Evolutionary conservation across 2,329 filamentous ascomycete genomes (phyloP).

Genomic region (Trichoderma pleuroti): DNA sequence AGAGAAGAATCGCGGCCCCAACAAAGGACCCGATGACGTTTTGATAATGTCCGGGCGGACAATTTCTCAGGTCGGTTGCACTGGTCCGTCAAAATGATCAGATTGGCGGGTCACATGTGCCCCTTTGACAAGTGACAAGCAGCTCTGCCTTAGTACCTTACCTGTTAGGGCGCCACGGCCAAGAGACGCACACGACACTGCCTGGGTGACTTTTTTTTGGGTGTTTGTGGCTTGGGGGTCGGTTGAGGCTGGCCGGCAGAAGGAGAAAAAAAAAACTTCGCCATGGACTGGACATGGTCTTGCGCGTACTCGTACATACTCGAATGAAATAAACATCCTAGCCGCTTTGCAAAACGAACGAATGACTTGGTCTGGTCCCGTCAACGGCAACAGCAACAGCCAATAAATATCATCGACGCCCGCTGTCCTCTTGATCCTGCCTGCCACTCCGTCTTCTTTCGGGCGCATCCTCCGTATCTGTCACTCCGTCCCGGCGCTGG

Average conservation of each 20-base stretch:
- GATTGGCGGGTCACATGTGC: conserved; percentile 19
- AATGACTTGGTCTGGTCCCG: not conserved
- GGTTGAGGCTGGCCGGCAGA: not conserved
- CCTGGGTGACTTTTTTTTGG: conserved; percentile 1
- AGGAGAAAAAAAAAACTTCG: conserved; percentile 2
- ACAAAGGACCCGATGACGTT: conserved; percentile 15
- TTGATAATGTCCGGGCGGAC: not conserved
- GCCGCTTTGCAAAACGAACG: not conserved
- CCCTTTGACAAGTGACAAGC: conserved; percentile 9
- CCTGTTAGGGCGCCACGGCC: conserved; percentile 16
- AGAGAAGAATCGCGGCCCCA: conserved; percentile 4
- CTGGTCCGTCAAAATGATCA: conserved; percentile 7
- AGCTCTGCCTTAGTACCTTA: not conserved
- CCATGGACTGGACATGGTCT: not conserved
- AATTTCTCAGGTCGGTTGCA: not conserved
- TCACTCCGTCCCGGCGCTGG: not conserved
- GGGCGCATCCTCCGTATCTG: conserved; percentile 30
- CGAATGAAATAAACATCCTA: not conserved
- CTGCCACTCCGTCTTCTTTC: not conserved
- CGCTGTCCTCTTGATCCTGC: not conserved
- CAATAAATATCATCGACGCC: not conserved
- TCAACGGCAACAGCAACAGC: not conserved
- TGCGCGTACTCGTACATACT: not conserved
- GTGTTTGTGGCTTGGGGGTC: not conserved
- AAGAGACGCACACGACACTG: conserved; percentile 16